Percentiles rank a stretch among this genome's conserved stretches.
These are phyloP conservation scores for Diddensiella santjacobensis DNA, from an alignment of 805 yeast species.

Conservation along the genomic window DNA sequence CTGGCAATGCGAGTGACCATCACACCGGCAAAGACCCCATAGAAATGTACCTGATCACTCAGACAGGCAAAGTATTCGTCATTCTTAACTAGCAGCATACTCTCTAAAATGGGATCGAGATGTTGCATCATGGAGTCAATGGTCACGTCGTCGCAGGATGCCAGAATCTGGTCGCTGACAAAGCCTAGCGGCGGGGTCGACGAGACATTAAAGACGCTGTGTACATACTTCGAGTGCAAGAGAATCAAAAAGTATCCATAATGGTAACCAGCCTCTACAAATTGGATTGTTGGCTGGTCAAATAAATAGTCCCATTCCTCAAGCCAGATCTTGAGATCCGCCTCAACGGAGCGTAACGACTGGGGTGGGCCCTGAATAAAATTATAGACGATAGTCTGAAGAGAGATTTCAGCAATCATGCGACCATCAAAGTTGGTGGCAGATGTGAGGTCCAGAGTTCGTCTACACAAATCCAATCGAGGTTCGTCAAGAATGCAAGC, in stretches of 20 bases:
- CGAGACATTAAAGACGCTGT: conserved; percentile 3
- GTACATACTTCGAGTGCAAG: conserved; percentile 36
- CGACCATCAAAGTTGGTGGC: conserved; percentile 81
- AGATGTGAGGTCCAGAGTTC: conserved; percentile 51
- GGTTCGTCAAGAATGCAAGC: conserved; percentile 58
- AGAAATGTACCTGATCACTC: conserved; percentile 65
- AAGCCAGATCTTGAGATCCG: conserved; percentile 57
- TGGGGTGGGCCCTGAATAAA: conserved; percentile 42
- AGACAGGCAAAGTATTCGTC: conserved; percentile 62
- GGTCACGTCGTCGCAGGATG: conserved; percentile 20
- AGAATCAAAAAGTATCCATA: conserved; percentile 53
- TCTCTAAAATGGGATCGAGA: conserved; percentile 41
- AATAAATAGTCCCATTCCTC: conserved; percentile 67
- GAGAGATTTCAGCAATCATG: conserved; percentile 70
- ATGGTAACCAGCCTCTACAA: conserved; percentile 67
- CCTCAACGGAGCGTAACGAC: conserved; percentile 38
- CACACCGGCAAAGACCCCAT: conserved; percentile 27
- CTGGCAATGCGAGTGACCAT: conserved; percentile 13
- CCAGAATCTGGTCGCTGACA: conserved; percentile 11
- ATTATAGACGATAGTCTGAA: conserved; percentile 55
- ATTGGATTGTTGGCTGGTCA: conserved; percentile 68
- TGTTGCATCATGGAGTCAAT: conserved; percentile 40
- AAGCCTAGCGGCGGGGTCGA: conserved; percentile 2
- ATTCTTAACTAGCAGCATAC: conserved; percentile 40
- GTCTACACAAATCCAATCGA: conserved; percentile 55